Evolutionary conservation across 176 grass and related monocot genomes (phyloP).

Genomic region (Otatea glauca): DNA sequence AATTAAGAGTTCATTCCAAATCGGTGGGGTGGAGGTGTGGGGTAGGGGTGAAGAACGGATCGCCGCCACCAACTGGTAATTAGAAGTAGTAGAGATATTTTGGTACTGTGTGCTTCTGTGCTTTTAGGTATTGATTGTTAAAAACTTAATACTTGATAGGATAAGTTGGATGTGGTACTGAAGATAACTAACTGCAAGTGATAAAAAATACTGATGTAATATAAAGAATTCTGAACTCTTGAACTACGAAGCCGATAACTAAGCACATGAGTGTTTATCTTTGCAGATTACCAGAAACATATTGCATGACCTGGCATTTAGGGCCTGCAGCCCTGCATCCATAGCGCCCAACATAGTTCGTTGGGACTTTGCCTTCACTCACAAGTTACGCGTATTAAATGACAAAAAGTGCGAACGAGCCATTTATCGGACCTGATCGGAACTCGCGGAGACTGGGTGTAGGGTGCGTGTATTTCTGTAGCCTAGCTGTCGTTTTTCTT

Average conservation of each 20-base stretch:
- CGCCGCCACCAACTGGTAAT: no score
- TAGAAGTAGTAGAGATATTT: no score
- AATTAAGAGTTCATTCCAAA: no score
- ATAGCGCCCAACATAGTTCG: background rate
- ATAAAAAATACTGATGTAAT: background rate
- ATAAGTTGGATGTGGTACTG: background rate
- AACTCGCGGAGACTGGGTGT: no score
- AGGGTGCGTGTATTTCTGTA: no score
- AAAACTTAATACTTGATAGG: background rate
- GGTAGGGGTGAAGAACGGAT: no score
- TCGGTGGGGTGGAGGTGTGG: no score
- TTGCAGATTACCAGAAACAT: background rate
- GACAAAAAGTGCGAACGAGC: constrained; percentile 4
- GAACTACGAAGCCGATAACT: background rate
- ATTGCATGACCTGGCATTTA: constrained; percentile 8
- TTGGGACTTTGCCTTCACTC: background rate
- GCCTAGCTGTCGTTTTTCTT: no score
- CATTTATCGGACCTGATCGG: no score
- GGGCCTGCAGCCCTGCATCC: background rate
- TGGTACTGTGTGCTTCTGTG: no score
- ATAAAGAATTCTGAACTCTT: background rate
- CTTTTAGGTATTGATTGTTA: no score
- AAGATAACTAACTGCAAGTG: background rate
- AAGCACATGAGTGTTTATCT: background rate
- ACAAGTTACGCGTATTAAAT: background rate